Percentiles rank a stretch among this genome's conserved stretches.
phyloP scores from a whole-genome alignment of 768 basidiomycete species.

The Boletus pseudopeckii region DNA sequence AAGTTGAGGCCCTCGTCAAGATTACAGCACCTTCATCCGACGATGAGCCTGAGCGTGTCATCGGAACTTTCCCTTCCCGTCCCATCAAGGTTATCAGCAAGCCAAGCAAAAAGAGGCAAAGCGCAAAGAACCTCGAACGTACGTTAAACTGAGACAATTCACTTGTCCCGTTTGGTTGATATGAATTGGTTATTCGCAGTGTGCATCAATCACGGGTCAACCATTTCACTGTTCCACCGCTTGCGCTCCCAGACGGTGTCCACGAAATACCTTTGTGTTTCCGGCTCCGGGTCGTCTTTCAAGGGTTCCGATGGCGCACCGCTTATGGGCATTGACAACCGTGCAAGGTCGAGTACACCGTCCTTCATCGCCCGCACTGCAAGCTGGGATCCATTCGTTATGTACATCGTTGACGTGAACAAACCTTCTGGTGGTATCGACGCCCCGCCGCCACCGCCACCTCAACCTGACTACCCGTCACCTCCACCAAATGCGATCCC shows the following conservation, averaged over 20 bases:
- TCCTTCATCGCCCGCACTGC: conserved; percentile 89
- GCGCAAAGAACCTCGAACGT: conserved; percentile 91
- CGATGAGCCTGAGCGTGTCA: conserved; percentile 75
- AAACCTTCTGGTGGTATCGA: conserved; percentile 77
- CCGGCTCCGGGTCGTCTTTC: conserved; percentile 89
- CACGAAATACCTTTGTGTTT: conserved; percentile 93
- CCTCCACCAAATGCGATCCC: conserved; percentile 89
- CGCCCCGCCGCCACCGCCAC: conserved; percentile 74
- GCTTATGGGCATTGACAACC: conserved; percentile 75
- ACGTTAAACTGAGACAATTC: conserved; percentile 35
- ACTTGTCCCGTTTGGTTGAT: conserved; percentile 11
- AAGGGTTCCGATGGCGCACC: conserved; percentile 91
- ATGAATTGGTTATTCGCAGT: conserved; percentile 45
- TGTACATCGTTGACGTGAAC: conserved; percentile 95
- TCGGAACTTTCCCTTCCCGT: conserved; percentile 87
- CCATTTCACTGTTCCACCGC: conserved; percentile 95
- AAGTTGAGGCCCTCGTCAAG: conserved; percentile 90
- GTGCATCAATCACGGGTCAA: conserved; percentile 93
- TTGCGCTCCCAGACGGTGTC: conserved; percentile 92
- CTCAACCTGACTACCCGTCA: conserved; percentile 85
- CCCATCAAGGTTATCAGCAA: conserved; percentile 99
- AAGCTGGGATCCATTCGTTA: conserved; percentile 93
- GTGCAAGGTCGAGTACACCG: conserved; percentile 66
- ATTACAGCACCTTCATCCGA: conserved; percentile 78
- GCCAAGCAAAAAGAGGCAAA: conserved; percentile 95